Base-by-base conservation (phyloP, 2,329 filamentous ascomycete genomes). In the Monosporascus sp. region DNA sequence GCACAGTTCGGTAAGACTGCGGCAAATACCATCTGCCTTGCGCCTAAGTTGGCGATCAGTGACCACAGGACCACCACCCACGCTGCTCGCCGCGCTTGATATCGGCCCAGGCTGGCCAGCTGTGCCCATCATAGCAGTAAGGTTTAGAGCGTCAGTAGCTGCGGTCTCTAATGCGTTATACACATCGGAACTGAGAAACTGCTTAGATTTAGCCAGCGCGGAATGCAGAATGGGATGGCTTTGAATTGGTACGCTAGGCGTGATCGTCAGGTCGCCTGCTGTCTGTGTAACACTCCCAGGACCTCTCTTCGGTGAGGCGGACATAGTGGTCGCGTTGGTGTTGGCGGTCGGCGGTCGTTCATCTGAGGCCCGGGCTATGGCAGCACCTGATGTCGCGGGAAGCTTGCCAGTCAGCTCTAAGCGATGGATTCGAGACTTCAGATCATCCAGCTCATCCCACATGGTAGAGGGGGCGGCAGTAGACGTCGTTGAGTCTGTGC, bases 401-500 rank as follows among this genome's bases (percentile, higher is more conserved):
- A 94, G 75, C 70, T 95, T 96, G 54, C 92, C 92, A 2, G 90
- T 95, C 61, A 95, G 72, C 69, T 97, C 94, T 9, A 99, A 80
- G 55, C 90, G 89, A 62, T 90, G 86, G 62, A 99, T 96, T 31
- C 94, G 85, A 41, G 90, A 94, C 69, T 97, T 97, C 47, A 99
- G 75, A 59, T 97, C 94, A 62, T 97, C 94, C 27, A 99, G 74
- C 70, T 99, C 94, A 67, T 97, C 94, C 94, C 94, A 99, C 3
- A 99, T 90, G 0, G 91, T 97, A 2, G 91, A 95, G 14, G 92
- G 90, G 1, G 90, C 90, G 1, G 87, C 91, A 1, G 90, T 94
- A 0, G 94, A 97, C 36, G 88, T 80, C 0, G 88, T 93, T 0
- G 94, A 97, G 63, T 94, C 90, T 0, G 90, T 91, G 8, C 86